Percentiles rank a stretch among this genome's conserved stretches.
These are phyloP conservation scores for Bisporella sp. DNA, from an alignment of 2,329 filamentous ascomycete species.

Conservation along the genomic window DNA sequence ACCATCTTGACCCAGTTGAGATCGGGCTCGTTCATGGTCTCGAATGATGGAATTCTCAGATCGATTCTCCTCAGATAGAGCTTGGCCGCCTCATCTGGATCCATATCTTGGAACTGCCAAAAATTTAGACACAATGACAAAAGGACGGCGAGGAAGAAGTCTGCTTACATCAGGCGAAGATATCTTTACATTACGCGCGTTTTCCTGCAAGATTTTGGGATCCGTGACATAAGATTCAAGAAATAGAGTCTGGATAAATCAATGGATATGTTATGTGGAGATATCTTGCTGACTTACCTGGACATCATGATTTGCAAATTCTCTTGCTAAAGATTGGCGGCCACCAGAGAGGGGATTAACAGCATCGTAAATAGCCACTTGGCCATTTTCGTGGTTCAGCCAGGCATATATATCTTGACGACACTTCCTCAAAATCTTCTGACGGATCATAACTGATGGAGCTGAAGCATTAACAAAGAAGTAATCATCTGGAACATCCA, in stretches of 20 bases:
- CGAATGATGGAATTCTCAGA: conserved; percentile 88
- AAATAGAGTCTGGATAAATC: conserved; percentile 67
- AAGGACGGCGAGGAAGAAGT: not conserved
- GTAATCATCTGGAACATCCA: conserved; percentile 90
- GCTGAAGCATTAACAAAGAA: conserved; percentile 95
- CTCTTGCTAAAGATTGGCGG: conserved; percentile 79
- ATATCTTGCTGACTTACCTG: conserved; percentile 45
- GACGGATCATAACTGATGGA: conserved; percentile 83
- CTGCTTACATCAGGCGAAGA: conserved; percentile 79
- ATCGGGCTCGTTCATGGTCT: conserved; percentile 91
- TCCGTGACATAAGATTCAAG: conserved; percentile 95
- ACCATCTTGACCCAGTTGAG: conserved; percentile 99
- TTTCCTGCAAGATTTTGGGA: conserved; percentile 88
- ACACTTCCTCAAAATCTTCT: conserved; percentile 97
- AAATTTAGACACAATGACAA: conserved; percentile 9
- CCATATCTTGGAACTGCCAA: conserved; percentile 79
- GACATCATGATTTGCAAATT: conserved; percentile 96
- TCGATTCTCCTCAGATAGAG: conserved; percentile 88
- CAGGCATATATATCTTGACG: conserved; percentile 96
- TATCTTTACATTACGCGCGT: conserved; percentile 95
- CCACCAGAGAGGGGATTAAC: conserved; percentile 86
- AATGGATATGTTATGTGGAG: not conserved
- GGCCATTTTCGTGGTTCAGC: conserved; percentile 93
- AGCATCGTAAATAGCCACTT: conserved; percentile 97
- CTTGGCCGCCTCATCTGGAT: conserved; percentile 82